Evolutionary conservation across 441 rosid genomes (phyloP).

Genomic region (Pelargonium cotyledonis): DNA sequence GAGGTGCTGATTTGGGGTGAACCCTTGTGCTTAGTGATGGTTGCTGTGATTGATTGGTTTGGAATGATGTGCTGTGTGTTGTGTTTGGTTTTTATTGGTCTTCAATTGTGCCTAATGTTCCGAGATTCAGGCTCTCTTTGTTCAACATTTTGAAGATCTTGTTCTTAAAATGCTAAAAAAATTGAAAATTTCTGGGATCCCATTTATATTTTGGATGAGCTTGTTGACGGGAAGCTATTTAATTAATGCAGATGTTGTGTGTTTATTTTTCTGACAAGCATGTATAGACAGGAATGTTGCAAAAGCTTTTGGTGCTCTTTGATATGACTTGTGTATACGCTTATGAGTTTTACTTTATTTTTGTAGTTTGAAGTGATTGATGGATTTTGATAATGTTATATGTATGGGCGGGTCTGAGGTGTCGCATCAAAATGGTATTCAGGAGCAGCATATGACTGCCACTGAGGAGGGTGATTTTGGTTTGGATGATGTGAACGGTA

Average conservation of each 20-base stretch:
- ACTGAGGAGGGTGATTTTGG: slow-evolving; percentile 30
- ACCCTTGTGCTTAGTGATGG: background rate
- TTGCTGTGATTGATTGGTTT: background rate
- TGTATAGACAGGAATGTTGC: too few species aligned
- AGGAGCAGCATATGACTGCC: slow-evolving; percentile 22
- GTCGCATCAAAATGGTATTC: slow-evolving; percentile 45
- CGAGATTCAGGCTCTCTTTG: background rate
- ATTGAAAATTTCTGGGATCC: background rate
- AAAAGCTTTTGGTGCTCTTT: too few species aligned
- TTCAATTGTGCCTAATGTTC: background rate
- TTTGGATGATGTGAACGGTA: slow-evolving; percentile 27
- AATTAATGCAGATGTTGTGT: too few species aligned
- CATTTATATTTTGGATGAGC: too few species aligned
- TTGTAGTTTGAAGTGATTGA: slow-evolving; percentile 37
- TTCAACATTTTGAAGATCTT: background rate
- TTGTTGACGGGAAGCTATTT: too few species aligned
- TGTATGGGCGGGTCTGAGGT: slow-evolving; percentile 41
- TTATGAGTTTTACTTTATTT: background rate
- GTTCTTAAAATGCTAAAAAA: background rate
- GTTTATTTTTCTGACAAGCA: too few species aligned
- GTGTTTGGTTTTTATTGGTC: background rate
- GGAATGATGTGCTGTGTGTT: background rate
- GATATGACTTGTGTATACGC: slow-evolving; percentile 1
- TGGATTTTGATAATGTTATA: slow-evolving; percentile 49
- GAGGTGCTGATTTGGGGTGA: slow-evolving; percentile 2